These are phyloP conservation scores for Huntiella moniliformis DNA, from an alignment of 2,329 filamentous ascomycete species.

Conservation along the genomic window DNA sequence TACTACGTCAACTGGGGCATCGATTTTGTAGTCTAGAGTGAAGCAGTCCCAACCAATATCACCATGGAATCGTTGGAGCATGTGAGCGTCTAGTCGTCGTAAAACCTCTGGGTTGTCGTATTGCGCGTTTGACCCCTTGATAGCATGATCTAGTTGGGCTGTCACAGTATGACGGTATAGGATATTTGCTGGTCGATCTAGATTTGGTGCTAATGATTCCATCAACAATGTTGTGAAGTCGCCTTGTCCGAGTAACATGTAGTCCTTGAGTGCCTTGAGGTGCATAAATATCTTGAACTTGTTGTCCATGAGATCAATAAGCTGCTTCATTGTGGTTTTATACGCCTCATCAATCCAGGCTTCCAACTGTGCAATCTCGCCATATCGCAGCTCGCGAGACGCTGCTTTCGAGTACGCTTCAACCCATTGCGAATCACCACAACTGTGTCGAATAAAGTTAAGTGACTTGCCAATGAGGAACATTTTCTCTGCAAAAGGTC, in stretches of 20 bases:
- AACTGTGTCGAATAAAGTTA: constrained; percentile 95
- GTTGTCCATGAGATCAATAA: constrained; percentile 81
- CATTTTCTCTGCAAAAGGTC: constrained; percentile 87
- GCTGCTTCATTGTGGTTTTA: constrained; percentile 89
- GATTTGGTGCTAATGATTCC: constrained; percentile 83
- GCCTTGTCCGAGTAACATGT: constrained; percentile 82
- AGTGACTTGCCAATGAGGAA: constrained; percentile 95
- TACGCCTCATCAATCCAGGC: constrained; percentile 93
- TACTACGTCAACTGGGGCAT: constrained; percentile 88
- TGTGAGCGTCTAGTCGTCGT: constrained; percentile 81
- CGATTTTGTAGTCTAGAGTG: constrained; percentile 95
- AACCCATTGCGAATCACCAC: constrained; percentile 85
- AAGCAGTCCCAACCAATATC: constrained; percentile 99
- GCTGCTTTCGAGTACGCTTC: constrained; percentile 85
- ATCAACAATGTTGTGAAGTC: constrained; percentile 95
- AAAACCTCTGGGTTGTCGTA: constrained; percentile 86
- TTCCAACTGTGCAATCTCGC: constrained; percentile 80
- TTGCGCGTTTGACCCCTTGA: constrained; percentile 91
- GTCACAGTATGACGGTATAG: constrained; percentile 95
- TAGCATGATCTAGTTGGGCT: constrained; percentile 93
- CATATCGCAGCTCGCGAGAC: constrained; percentile 80
- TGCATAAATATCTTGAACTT: constrained; percentile 95
- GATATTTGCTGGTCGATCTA: constrained; percentile 87
- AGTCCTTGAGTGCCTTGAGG: constrained; percentile 78
- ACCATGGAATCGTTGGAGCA: constrained; percentile 89